Percentiles rank a stretch among this genome's conserved stretches.
Evolutionary conservation across 2,329 filamentous ascomycete genomes (phyloP).

Genomic region (Fusarium subglutinans): DNA sequence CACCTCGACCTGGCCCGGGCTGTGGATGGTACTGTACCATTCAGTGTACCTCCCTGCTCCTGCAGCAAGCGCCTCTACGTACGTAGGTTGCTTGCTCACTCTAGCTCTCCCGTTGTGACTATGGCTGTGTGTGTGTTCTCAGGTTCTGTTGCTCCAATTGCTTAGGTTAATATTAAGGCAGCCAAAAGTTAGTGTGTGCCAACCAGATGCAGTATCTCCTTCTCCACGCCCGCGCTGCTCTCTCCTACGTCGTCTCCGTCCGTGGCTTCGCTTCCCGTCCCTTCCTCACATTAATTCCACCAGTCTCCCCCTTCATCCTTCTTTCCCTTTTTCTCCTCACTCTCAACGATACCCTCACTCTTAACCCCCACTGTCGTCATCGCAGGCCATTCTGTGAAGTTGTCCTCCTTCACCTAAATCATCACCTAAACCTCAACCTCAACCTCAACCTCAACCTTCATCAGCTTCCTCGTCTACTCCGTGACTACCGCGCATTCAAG

Average conservation of each 20-base stretch:
- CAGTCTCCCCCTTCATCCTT: conserved; percentile 14
- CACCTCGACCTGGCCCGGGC: conserved; percentile 22
- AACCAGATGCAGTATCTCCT: conserved; percentile 21
- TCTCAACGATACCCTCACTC: conserved; percentile 34
- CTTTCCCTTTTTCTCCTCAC: conserved; percentile 17
- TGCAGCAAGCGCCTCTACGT: not conserved
- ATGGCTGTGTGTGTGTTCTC: not conserved
- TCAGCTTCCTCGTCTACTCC: conserved; percentile 7
- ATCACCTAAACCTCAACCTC: conserved; percentile 6
- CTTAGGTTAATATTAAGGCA: not conserved
- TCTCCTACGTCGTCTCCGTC: conserved; percentile 22
- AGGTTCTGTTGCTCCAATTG: conserved; percentile 4
- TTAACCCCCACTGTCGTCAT: conserved; percentile 18
- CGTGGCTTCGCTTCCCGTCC: conserved; percentile 22
- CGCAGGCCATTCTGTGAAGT: conserved; percentile 11
- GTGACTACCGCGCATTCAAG: conserved; percentile 26
- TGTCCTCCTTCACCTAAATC: conserved; percentile 9
- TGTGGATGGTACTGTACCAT: conserved; percentile 8
- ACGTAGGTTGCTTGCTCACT: not conserved
- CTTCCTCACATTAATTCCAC: conserved; percentile 35
- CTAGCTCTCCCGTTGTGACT: not conserved
- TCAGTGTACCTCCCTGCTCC: conserved; percentile 18
- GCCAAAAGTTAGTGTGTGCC: not conserved
- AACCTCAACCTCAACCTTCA: conserved; percentile 6
- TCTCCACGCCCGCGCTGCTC: conserved; percentile 33